Base-by-base conservation (phyloP, 2,329 filamentous ascomycete genomes). In the Aspergillus japonicus region DNA sequence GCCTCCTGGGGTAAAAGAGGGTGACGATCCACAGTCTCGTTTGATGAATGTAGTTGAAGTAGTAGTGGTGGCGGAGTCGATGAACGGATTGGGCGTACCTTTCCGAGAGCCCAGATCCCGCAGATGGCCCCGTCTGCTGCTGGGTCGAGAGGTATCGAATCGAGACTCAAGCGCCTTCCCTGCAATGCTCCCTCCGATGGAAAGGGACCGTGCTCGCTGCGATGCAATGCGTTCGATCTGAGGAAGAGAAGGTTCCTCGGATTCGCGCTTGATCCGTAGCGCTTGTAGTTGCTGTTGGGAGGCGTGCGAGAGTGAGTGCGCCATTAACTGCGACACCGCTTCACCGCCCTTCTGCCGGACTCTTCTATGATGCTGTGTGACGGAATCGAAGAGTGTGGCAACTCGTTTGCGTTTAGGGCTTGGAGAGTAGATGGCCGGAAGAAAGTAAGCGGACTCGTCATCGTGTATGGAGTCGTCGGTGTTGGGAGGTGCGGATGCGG, bases 321-420 rank as follows among this genome's bases (percentile, higher is more conserved):
- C 74, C 74, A 77, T 77, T 58, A 77, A 57, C 56, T 75, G 75
- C 2, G 75, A 74, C n/a, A 77, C 75, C 16, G 69, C 73, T 61
- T 74, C 72, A 5, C 75, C 75, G 44, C 76, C 76, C 51, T 71
- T 73, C 63, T 76, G 73, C 39, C 75, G 73, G 23, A 78, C 75
- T 51, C 70, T 68, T 33, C 71, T 73, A 59, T 79, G 76, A 66
- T 78, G 75, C 52, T 77, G 74, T 4, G 75, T 71, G 10, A 74
- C 77, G 3, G 72, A 71, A 59, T 79, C 76, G 49, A 79, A 79
- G 2, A 79, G 67, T 1, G 71, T 77, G 44, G 74, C 73, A n/a
- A 78, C 74, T 39, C 76, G 71, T 64, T 78, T 78, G 48, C 77
- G 71, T 61, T 78, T 79, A 3, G 76, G 76, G 49, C 75, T 78